phyloP scores from a whole-genome alignment of 495 filamentous ascomycete species.

The Staphylotrichum longicolle region DNA sequence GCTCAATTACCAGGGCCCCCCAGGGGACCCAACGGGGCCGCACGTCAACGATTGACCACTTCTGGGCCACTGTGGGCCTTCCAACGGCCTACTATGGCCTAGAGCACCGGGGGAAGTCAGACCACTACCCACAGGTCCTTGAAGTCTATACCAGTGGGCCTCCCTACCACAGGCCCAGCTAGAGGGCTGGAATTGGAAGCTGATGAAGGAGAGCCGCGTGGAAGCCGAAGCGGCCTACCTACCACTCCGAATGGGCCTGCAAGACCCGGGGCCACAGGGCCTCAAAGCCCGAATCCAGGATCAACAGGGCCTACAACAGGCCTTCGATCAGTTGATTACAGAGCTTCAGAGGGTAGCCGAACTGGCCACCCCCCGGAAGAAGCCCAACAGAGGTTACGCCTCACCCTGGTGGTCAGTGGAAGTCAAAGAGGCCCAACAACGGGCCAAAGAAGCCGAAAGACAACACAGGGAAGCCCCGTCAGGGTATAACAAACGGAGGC shows the following conservation, averaged over 20 bases:
- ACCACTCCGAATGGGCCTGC: too few relatives aligned
- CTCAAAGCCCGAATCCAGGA: too few relatives aligned
- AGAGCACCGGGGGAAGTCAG: background rate
- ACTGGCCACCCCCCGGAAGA: background rate
- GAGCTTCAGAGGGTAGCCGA: conserved; percentile 3
- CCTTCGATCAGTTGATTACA: background rate
- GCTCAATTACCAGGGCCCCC: background rate
- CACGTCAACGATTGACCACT: background rate
- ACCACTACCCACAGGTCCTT: background rate
- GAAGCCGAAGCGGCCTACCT: too few relatives aligned
- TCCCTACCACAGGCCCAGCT: too few relatives aligned
- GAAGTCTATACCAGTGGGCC: background rate
- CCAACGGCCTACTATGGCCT: background rate
- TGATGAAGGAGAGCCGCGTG: too few relatives aligned
- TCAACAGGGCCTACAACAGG: background rate
- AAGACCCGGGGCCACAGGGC: too few relatives aligned
- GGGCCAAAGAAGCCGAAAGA: too few relatives aligned
- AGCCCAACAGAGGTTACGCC: background rate
- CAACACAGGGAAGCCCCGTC: too few relatives aligned
- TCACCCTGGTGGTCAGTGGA: conserved; percentile 10
- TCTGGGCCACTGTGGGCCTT: background rate
- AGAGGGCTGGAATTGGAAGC: too few relatives aligned
- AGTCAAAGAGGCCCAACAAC: background rate
- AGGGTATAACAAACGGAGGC: too few relatives aligned
- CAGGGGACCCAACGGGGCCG: background rate